phyloP scores from a whole-genome alignment of 2,329 filamentous ascomycete genomes.

The Ceratocystis albifundus region DNA sequence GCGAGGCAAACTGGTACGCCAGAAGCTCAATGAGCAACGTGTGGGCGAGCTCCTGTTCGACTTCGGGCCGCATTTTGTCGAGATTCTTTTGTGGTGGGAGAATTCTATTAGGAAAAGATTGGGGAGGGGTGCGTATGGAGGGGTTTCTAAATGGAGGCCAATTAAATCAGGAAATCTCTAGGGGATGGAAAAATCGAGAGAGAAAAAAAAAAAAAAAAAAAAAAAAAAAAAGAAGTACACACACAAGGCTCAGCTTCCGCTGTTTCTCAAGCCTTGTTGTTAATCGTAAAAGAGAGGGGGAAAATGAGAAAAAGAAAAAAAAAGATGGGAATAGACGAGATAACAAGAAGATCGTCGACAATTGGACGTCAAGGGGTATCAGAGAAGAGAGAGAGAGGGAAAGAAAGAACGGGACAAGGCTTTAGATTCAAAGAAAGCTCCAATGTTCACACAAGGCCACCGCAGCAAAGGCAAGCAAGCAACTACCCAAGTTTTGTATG shows the following conservation, averaged over 20 bases:
- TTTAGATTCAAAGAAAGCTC: slow-evolving; percentile 13
- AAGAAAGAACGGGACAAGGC: slow-evolving; percentile 11
- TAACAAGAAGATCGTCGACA: slow-evolving; percentile 12
- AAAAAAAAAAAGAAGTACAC: slow-evolving; percentile 6
- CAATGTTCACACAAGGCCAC: slow-evolving; percentile 9
- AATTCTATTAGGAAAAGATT: slow-evolving; percentile 13
- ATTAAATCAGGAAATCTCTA: slow-evolving; percentile 9
- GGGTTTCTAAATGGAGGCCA: neutral
- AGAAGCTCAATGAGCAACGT: slow-evolving; percentile 96
- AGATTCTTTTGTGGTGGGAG: slow-evolving; percentile 8
- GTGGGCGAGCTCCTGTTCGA: slow-evolving; percentile 98
- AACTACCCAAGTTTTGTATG: slow-evolving; percentile 21
- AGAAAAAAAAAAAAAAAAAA: slow-evolving; percentile 8
- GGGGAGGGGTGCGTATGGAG: slow-evolving; percentile 7
- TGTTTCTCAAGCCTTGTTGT: slow-evolving; percentile 13
- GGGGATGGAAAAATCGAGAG: slow-evolving; percentile 9
- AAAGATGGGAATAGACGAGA: slow-evolving; percentile 11
- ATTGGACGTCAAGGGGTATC: slow-evolving; percentile 20
- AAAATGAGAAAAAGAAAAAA: too few relatives aligned
- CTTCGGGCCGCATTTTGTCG: slow-evolving; percentile 80
- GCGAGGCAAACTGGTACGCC: slow-evolving; percentile 97
- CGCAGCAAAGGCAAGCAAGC: neutral
- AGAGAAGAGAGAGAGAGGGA: slow-evolving; percentile 3
- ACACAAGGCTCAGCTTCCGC: slow-evolving; percentile 17
- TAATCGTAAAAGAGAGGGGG: neutral